These are phyloP conservation scores for Fraxinus quadrangulata DNA, from an alignment of 257 asterid species.

Conservation along the genomic window DNA sequence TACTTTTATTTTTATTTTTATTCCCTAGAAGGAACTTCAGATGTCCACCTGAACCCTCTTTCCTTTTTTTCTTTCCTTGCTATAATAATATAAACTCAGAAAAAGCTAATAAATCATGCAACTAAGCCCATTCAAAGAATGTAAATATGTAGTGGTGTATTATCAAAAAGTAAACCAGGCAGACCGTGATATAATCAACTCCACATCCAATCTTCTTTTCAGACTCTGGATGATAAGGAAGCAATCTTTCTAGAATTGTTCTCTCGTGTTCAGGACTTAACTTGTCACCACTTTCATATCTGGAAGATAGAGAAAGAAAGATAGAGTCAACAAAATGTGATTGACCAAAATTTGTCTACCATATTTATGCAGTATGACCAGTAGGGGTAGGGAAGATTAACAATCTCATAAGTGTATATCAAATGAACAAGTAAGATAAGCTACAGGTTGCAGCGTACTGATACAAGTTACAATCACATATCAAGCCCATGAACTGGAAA, in stretches of 20 bases:
- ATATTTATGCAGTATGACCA: background rate
- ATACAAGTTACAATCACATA: slow-evolving; percentile 13
- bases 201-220: slow-evolving; percentile 53
- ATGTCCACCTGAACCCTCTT: background rate
- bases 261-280: slow-evolving; percentile 85
- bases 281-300: slow-evolving; percentile 78
- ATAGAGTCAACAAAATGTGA: slow-evolving; percentile 8
- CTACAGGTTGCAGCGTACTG: background rate
- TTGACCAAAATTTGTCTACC: background rate
- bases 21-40: background rate
- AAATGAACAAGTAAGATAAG: background rate
- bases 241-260: slow-evolving; percentile 75
- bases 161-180: background rate
- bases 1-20: background rate
- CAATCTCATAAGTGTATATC: background rate
- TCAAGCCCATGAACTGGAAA: background rate
- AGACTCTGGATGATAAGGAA: slow-evolving; percentile 52
- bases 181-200: slow-evolving; percentile 43
- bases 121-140: background rate
- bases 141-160: background rate
- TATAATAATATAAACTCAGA: background rate
- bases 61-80: background rate
- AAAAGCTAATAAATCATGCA: background rate
- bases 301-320: slow-evolving; percentile 33
- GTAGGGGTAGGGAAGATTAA: background rate